Percentiles rank a stretch among this genome's conserved stretches.
phyloP scores from a whole-genome alignment of 352 stramenopile genomes.

The Thraustotheca clavata region DNA sequence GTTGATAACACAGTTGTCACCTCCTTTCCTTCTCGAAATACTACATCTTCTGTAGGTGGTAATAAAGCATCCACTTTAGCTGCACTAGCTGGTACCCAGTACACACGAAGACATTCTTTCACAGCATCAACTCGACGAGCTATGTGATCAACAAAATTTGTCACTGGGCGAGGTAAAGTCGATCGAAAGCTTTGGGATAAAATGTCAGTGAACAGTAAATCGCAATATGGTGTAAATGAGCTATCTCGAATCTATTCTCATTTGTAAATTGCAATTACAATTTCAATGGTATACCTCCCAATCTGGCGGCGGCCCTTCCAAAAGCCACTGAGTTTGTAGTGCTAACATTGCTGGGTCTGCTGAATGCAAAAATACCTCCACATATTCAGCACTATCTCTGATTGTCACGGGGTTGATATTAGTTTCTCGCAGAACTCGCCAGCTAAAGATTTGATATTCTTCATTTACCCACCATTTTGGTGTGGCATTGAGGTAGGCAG shows the following conservation, averaged over 20 bases:
- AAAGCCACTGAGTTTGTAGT: constrained; percentile 83
- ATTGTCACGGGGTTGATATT: constrained; percentile 37
- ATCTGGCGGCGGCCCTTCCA: constrained; percentile 54
- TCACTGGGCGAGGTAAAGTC: constrained; percentile 63
- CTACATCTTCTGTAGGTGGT: neutral
- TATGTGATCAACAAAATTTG: constrained; percentile 82
- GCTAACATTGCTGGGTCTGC: constrained; percentile 79
- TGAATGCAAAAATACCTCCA: constrained; percentile 40
- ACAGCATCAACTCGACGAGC: constrained; percentile 67
- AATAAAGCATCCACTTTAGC: constrained; percentile 25
- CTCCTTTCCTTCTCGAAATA: neutral
- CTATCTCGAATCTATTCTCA: constrained; percentile 8
- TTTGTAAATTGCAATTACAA: neutral
- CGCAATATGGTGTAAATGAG: constrained; percentile 37
- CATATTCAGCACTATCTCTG: constrained; percentile 30
- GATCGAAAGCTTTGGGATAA: constrained; percentile 48
- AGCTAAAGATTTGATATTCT: constrained; percentile 56
- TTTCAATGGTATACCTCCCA: constrained; percentile 41
- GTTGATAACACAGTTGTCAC: neutral
- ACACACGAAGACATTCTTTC: constrained; percentile 76
- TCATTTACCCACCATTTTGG: constrained; percentile 84
- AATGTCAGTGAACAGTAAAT: constrained; percentile 81
- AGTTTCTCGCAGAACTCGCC: constrained; percentile 75
- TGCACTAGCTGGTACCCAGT: constrained; percentile 66
- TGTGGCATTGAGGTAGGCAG: constrained; percentile 60